Conservation (phyloP, 306 rosid genomes). For the Cucurbita maxima region DNA sequence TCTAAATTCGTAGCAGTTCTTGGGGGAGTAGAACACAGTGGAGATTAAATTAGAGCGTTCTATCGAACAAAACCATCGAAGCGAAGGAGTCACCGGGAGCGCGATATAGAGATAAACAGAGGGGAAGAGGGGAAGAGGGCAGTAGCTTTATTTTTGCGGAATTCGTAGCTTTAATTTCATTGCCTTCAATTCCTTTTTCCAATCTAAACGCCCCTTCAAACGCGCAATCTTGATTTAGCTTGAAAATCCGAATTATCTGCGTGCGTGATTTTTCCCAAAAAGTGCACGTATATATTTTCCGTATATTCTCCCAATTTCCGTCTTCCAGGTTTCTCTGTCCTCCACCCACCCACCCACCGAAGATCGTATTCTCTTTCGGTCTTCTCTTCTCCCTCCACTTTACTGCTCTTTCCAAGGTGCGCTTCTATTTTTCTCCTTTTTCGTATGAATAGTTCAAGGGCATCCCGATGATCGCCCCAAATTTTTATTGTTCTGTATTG, state of each 20-base stretch:
- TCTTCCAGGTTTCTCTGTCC: conserved; percentile 23
- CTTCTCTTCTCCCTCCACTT: conserved; percentile 13
- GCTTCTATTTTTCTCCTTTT: not conserved
- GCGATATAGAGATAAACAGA: not conserved
- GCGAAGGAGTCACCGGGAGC: not conserved
- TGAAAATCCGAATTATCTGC: not conserved
- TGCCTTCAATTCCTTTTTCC: not conserved
- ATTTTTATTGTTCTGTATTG: not conserved
- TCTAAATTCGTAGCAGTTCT: too few species aligned
- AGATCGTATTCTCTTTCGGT: conserved; percentile 13
- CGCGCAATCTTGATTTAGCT: not conserved
- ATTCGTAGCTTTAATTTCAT: not conserved
- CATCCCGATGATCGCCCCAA: not conserved
- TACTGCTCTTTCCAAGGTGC: conserved; percentile 26
- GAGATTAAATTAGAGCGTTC: not conserved
- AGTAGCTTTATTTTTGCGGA: not conserved
- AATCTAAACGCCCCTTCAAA: not conserved
- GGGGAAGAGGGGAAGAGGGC: not conserved
- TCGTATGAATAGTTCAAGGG: not conserved
- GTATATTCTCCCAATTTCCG: conserved; percentile 19
- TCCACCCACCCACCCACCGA: conserved; percentile 9
- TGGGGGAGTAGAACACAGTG: not conserved
- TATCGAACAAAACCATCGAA: not conserved
- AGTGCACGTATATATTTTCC: not conserved
- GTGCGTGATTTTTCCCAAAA: not conserved